Evolutionary conservation across 2,329 filamentous ascomycete genomes (phyloP).

Genomic region (Elsinoe fawcettii): DNA sequence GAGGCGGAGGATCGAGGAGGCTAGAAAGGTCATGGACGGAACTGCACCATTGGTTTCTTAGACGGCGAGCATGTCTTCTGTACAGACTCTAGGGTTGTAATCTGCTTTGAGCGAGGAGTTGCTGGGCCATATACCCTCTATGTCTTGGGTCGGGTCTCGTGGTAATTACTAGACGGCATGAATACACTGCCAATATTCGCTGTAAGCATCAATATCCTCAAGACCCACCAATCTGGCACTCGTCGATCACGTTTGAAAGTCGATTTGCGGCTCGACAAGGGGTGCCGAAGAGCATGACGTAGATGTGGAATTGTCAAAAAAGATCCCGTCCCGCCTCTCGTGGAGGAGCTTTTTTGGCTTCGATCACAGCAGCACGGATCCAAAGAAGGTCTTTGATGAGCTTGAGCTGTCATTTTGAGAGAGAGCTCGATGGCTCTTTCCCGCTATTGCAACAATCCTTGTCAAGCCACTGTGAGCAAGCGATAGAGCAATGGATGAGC

Average conservation of each 20-base stretch:
- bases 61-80: neutral
- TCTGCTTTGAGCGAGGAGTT: neutral
- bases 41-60: constrained; percentile 19
- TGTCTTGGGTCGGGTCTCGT: too few species aligned
- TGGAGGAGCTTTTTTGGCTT: neutral
- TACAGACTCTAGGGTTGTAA: too few species aligned
- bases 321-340: neutral
- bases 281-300: neutral
- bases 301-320: neutral
- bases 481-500: neutral
- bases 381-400: neutral
- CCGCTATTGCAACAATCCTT: constrained; percentile 1
- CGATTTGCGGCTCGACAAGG: neutral
- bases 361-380: neutral
- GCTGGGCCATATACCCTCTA: neutral
- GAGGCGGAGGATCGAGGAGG: constrained; percentile 65
- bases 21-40: constrained; percentile 65
- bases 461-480: constrained; percentile 11
- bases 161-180: neutral
- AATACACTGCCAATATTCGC: too few species aligned
- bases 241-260: neutral
- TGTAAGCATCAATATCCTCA: too few species aligned
- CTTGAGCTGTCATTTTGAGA: neutral
- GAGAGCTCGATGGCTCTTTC: neutral
- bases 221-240: too few species aligned